These are phyloP conservation scores for Hordeum pubiflorum DNA, from an alignment of 202 grass and related monocot genomes.

Conservation along the genomic window DNA sequence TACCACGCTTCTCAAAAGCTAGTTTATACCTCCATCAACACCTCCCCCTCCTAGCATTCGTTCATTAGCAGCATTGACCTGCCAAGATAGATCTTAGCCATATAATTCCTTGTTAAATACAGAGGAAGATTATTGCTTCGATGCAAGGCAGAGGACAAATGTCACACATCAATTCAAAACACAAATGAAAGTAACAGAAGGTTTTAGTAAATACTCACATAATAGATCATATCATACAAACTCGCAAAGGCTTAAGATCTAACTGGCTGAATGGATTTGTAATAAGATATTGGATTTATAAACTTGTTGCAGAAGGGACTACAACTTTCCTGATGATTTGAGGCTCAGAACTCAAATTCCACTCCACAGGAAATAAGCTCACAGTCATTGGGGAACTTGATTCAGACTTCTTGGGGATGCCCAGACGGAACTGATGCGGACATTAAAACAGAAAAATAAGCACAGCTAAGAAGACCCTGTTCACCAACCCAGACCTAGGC, in stretches of 20 bases:
- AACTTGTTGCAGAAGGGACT: background rate
- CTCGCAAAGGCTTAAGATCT: background rate
- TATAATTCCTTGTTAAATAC: background rate
- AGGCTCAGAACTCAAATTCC: background rate
- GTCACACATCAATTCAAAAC: background rate
- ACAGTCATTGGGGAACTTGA: background rate
- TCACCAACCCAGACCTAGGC: background rate
- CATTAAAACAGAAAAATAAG: background rate
- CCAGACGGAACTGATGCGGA: background rate
- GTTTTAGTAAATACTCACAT: background rate
- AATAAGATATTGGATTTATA: background rate
- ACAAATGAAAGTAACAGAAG: background rate
- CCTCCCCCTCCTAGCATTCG: constrained; percentile 82
- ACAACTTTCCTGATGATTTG: background rate
- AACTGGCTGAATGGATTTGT: background rate
- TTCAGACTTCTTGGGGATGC: background rate
- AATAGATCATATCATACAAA: background rate
- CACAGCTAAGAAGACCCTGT: background rate
- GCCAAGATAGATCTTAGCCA: background rate
- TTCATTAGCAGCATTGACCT: constrained; percentile 94
- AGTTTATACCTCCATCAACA: constrained; percentile 71
- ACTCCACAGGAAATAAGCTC: background rate
- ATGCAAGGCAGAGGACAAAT: background rate
- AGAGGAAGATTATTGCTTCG: background rate
- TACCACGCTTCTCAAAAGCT: background rate